Conservation (phyloP, 2,329 filamentous ascomycete genomes). For the Chrysosporium queenslandicum region DNA sequence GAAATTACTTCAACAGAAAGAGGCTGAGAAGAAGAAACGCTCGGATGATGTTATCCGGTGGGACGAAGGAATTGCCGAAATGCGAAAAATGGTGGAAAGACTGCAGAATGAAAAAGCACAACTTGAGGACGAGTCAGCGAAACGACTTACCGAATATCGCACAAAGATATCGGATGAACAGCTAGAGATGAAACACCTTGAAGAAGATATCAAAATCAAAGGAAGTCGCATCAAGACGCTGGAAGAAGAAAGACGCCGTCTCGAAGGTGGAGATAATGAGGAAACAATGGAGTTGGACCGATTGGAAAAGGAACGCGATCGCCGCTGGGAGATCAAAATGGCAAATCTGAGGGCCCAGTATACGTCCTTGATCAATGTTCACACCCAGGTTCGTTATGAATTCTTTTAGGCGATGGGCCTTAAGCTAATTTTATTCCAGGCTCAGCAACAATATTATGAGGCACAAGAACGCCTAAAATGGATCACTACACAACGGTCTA, state of each 20-base stretch:
- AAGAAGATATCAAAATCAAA: constrained; percentile 53
- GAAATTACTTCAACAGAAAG: constrained; percentile 49
- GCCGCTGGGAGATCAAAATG: constrained; percentile 39
- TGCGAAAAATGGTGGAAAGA: constrained; percentile 42
- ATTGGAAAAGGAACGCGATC: constrained; percentile 41
- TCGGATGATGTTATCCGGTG: constrained; percentile 51
- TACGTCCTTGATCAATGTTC: constrained; percentile 33
- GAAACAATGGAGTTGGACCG: constrained; percentile 44
- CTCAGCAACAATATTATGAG: constrained; percentile 38
- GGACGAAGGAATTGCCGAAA: constrained; percentile 45
- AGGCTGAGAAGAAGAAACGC: constrained; percentile 50
- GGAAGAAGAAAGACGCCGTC: constrained; percentile 48
- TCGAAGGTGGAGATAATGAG: constrained; percentile 40
- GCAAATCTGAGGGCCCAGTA: constrained; percentile 37
- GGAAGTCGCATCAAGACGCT: constrained; percentile 51
- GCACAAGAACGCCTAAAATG: constrained; percentile 38
- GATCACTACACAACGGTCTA: constrained; percentile 33
- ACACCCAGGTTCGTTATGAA: constrained; percentile 27
- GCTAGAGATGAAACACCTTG: constrained; percentile 45
- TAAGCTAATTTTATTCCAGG: constrained; percentile 18
- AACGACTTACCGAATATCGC: constrained; percentile 34
- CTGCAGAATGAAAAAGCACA: constrained; percentile 36
- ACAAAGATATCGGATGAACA: constrained; percentile 40
- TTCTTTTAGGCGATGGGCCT: background rate
- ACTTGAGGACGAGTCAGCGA: constrained; percentile 33